Percentiles rank a stretch among this genome's conserved stretches.
These are phyloP conservation scores for Cryphonectria nitschkei DNA, from an alignment of 2,329 filamentous ascomycete genomes.

Conservation along the genomic window DNA sequence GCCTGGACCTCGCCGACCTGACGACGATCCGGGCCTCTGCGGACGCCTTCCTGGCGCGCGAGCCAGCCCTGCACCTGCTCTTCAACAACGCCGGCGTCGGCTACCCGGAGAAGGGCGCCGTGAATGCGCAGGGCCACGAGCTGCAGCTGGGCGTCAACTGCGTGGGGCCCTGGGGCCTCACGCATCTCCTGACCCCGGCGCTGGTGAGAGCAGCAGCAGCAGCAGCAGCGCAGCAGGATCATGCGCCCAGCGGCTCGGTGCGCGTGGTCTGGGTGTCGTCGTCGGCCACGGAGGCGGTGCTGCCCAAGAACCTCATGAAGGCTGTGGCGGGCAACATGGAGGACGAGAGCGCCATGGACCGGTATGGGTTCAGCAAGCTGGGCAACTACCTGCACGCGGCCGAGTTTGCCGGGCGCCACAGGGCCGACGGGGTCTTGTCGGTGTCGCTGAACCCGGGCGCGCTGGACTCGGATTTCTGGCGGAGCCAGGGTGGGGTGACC, in stretches of 20 bases:
- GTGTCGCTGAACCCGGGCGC: conserved; percentile 37
- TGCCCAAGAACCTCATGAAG: conserved; percentile 5
- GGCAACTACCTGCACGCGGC: conserved; percentile 33
- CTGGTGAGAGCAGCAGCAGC: conserved; percentile 11
- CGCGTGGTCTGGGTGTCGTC: conserved; percentile 19
- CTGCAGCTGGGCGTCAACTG: conserved; percentile 24
- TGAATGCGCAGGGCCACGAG: conserved; percentile 31
- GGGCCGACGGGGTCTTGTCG: conserved; percentile 34
- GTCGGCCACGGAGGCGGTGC: conserved; percentile 14
- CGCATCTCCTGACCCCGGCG: conserved; percentile 17
- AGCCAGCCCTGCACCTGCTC: conserved; percentile 40
- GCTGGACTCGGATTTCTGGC: conserved; percentile 34
- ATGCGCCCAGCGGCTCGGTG: not conserved
- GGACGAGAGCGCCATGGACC: conserved; percentile 30
- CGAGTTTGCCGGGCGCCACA: conserved; percentile 34
- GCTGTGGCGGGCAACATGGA: not conserved
- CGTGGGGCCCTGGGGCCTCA: conserved; percentile 19
- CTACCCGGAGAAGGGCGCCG: conserved; percentile 35
- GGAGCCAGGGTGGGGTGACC: conserved; percentile 19
- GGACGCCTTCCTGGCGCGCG: conserved; percentile 30
- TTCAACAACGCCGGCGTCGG: conserved; percentile 48
- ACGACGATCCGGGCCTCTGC: conserved; percentile 32
- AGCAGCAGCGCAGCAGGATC: not conserved
- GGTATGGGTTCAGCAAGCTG: conserved; percentile 36
- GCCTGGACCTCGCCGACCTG: conserved; percentile 38